Percentiles rank a stretch among this genome's conserved stretches.
Evolutionary conservation across 495 filamentous ascomycete species (phyloP).

Genomic region (Lichenothelia convexa): DNA sequence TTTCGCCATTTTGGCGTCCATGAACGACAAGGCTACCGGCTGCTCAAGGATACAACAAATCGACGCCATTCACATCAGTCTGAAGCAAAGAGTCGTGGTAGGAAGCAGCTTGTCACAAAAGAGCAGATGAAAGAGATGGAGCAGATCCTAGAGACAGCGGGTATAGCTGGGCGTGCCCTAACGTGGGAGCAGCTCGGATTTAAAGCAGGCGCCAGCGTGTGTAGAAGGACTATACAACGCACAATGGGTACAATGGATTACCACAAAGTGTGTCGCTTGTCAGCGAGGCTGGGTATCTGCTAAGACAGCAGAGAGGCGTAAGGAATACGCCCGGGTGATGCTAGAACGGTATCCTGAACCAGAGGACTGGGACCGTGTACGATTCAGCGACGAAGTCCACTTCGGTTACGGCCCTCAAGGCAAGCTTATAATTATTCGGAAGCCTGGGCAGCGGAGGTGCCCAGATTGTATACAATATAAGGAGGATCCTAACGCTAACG

Average conservation of each 20-base stretch:
- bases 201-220: neutral
- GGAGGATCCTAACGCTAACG: conserved; percentile 1
- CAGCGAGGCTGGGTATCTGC: conserved; percentile 2
- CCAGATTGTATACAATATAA: conserved; percentile 6
- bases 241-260: conserved; percentile 3
- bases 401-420: conserved; percentile 4
- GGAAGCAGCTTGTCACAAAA: neutral
- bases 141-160: neutral
- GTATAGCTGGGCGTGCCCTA: neutral
- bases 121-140: neutral
- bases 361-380: conserved; percentile 6
- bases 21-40: neutral
- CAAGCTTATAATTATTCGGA: conserved; percentile 6
- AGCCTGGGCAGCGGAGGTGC: conserved; percentile 7
- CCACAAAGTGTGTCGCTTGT: conserved; percentile 8
- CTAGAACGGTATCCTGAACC: neutral
- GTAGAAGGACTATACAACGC: neutral
- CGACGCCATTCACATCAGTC: neutral
- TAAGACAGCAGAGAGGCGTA: neutral
- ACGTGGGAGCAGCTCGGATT: neutral
- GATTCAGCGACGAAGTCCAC: conserved; percentile 1
- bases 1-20: neutral
- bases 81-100: neutral
- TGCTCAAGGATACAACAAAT: neutral
- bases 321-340: neutral